Base-by-base conservation (phyloP, 768 basidiomycete species). In the Boletellus ananas region DNA sequence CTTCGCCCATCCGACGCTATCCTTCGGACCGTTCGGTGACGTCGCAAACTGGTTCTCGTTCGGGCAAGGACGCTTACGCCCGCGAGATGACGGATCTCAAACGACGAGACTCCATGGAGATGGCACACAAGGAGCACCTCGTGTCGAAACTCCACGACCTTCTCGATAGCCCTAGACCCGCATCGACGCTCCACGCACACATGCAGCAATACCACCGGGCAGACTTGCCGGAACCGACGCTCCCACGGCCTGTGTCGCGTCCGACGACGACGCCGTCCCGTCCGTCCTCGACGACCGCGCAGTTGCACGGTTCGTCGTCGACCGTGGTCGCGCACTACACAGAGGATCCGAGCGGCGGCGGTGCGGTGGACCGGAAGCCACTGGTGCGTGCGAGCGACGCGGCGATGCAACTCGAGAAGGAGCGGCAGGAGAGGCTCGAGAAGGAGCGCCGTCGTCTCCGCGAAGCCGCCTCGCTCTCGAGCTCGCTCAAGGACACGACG, bases 371-470 rank as follows among this genome's bases (percentile, higher is more conserved):
- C 20, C 51, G 62, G 31, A 62, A 62, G 41, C 64, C 64, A 34
- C 43, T 76, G 23, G 78, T 78, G 20, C 72, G 73, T 45, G 81
- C 81, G 10, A 81, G 79, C 49, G 73, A 72, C 34, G 78, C 73
- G 43, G 81, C 80, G 5, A 73, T 75, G 68, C 78, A 74, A 14
- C 59, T 79, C 21, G 80, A 81, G 59, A 77, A 71, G 49, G 72
- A 74, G 56, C 56, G 71, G 63, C 43, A 69, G 56, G 64, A 73
- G 63, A 60, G 71, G 54, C 33, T 65, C 52, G 59, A 67, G 51
- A 54, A 62, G 51, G 55, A 69, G 48, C 58, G 62, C 20, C 68
- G 62, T 35, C 63, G 69, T 39, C 55, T 54, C 21, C 57, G 58
- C 21, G 63, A 67, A 37, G 29, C 45, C 7, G 33, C 54, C 21